phyloP scores from a whole-genome alignment of 2,329 filamentous ascomycete species.

The Arthroderma sp. region DNA sequence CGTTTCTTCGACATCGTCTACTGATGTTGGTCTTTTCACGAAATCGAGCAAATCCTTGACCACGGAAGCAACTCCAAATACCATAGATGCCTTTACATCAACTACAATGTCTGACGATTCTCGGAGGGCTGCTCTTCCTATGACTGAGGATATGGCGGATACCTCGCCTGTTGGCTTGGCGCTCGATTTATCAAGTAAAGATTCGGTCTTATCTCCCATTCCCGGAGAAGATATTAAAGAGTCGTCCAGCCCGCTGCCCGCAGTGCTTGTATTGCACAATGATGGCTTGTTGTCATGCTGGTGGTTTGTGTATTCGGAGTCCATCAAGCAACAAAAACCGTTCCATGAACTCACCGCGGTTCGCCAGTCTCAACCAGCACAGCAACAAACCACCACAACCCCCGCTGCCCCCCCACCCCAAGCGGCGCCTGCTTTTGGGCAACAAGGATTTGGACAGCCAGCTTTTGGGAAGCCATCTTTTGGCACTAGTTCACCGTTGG shows the following conservation, averaged over 20 bases:
- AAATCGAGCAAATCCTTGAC: conserved; percentile 57
- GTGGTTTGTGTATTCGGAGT: conserved; percentile 87
- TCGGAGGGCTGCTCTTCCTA: conserved; percentile 60
- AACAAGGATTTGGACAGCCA: conserved; percentile 14
- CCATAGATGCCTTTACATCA: conserved; percentile 57
- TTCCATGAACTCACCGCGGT: conserved; percentile 56
- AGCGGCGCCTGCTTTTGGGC: conserved; percentile 11
- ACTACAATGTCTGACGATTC: conserved; percentile 62
- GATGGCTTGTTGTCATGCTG: conserved; percentile 74
- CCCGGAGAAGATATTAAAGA: conserved; percentile 64
- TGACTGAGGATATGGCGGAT: conserved; percentile 51
- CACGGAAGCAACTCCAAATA: conserved; percentile 44
- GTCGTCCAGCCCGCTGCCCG: conserved; percentile 68
- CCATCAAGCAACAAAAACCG: conserved; percentile 57
- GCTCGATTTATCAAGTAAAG: conserved; percentile 70
- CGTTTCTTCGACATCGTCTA: conserved; percentile 64
- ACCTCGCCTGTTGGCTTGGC: conserved; percentile 67
- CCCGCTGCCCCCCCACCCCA: conserved; percentile 11
- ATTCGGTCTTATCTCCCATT: conserved; percentile 66
- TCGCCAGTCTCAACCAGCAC: conserved; percentile 18
- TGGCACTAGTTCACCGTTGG: conserved; percentile 11
- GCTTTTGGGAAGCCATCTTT: conserved; percentile 18
- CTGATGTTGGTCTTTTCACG: conserved; percentile 66
- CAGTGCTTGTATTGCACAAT: conserved; percentile 72
- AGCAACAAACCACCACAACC: conserved; percentile 13